phyloP scores from a whole-genome alignment of 2,329 filamentous ascomycete species.

The Colletotrichum limetticola region DNA sequence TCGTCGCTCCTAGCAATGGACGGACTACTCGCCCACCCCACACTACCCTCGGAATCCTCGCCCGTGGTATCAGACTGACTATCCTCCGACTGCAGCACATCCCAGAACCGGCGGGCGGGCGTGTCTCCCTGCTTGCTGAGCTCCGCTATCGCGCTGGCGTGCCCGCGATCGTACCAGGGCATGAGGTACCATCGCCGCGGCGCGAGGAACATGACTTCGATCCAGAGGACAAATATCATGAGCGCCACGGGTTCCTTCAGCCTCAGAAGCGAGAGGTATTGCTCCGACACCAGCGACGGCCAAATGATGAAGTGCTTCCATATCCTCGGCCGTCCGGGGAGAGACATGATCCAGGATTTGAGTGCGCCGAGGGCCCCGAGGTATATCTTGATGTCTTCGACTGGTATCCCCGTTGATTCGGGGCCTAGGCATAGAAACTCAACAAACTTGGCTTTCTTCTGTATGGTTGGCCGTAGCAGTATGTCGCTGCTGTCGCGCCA shows the following conservation, averaged over 20 bases:
- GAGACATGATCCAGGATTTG: slow-evolving; percentile 20
- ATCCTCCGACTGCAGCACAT: slow-evolving; percentile 15
- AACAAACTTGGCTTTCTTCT: slow-evolving; percentile 22
- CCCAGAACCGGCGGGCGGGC: slow-evolving; percentile 27
- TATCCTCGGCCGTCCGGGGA: slow-evolving; percentile 30
- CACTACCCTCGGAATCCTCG: slow-evolving; percentile 20
- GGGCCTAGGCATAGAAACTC: slow-evolving; percentile 17
- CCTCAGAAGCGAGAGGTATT: slow-evolving; percentile 24
- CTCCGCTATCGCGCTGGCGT: slow-evolving; percentile 15
- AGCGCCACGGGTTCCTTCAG: slow-evolving; percentile 29
- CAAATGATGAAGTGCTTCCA: slow-evolving; percentile 36
- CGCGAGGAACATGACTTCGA: slow-evolving; percentile 28
- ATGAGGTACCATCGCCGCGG: slow-evolving; percentile 31
- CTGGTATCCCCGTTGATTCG: slow-evolving; percentile 16
- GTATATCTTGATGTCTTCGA: slow-evolving; percentile 6
- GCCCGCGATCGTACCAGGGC: slow-evolving; percentile 29
- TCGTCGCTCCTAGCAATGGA: slow-evolving; percentile 12
- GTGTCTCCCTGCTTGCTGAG: background rate
- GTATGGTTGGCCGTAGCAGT: background rate
- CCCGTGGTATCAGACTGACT: slow-evolving; percentile 1
- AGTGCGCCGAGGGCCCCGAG: slow-evolving; percentile 24
- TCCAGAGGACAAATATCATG: slow-evolving; percentile 32
- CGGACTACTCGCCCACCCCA: background rate
- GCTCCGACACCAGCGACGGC: slow-evolving; percentile 31
- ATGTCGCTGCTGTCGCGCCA: slow-evolving; percentile 23